phyloP scores from a whole-genome alignment of 768 basidiomycete genomes.

The Calocybe cyanea region DNA sequence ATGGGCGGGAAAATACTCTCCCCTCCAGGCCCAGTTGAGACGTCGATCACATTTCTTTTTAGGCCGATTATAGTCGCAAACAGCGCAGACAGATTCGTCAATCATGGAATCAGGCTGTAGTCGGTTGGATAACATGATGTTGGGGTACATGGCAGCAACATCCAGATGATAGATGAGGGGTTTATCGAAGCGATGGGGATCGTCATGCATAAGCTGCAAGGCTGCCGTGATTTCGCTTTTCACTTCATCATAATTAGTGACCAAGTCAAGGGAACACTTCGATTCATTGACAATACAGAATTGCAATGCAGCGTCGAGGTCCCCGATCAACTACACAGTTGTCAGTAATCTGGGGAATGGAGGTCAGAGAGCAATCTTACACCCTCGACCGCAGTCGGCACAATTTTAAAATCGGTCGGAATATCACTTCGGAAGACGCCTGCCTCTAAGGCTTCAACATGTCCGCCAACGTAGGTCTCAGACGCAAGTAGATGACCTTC shows the following conservation, averaged over 20 bases:
- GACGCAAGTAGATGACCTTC: slow-evolving; percentile 96
- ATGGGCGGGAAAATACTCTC: slow-evolving; percentile 96
- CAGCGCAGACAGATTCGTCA: slow-evolving; percentile 93
- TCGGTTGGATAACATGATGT: slow-evolving; percentile 99
- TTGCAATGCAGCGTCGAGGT: slow-evolving; percentile 86
- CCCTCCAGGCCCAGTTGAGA: slow-evolving; percentile 98
- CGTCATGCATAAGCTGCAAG: slow-evolving; percentile 88
- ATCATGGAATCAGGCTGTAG: slow-evolving; percentile 98
- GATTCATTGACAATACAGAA: slow-evolving; percentile 90
- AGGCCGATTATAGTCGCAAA: slow-evolving; percentile 97
- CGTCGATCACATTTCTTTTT: slow-evolving; percentile 93
- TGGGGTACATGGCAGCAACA: slow-evolving; percentile 99
- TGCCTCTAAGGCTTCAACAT: slow-evolving; percentile 97
- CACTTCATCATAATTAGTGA: slow-evolving; percentile 95
- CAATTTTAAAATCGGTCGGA: slow-evolving; percentile 90
- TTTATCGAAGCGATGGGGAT: slow-evolving; percentile 82
- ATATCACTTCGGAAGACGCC: slow-evolving; percentile 98
- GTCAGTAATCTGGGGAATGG: slow-evolving; percentile 4
- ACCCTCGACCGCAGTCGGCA: slow-evolving; percentile 80
- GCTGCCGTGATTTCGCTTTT: slow-evolving; percentile 72
- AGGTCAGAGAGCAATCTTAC: slow-evolving; percentile 32
- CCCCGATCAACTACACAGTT: slow-evolving; percentile 72
- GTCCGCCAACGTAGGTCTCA: slow-evolving; percentile 98
- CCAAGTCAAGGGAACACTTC: slow-evolving; percentile 68
- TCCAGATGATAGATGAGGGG: slow-evolving; percentile 98